Conservation (phyloP, 1,284 basidiomycete genomes). For the Ceratobasidium sp. region DNA sequence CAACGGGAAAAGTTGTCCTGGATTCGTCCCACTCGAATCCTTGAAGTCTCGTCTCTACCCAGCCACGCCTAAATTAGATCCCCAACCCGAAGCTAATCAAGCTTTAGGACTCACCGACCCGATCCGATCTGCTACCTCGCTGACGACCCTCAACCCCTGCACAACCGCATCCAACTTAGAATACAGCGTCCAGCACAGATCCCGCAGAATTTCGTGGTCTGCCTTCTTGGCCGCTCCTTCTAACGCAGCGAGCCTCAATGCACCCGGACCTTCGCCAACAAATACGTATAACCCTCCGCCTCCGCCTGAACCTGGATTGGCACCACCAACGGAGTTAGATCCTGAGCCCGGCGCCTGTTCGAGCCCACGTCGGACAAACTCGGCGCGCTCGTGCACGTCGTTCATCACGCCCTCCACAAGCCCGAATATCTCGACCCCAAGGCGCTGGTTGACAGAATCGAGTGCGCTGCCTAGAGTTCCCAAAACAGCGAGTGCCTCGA, state of each 20-base stretch:
- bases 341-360: conserved; percentile 28
- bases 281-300: conserved; percentile 42
- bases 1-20: conserved; percentile 78
- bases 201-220: conserved; percentile 87
- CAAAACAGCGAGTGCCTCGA: conserved; percentile 91
- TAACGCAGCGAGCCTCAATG: conserved; percentile 76
- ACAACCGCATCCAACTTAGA: conserved; percentile 97
- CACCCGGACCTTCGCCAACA: conserved; percentile 36
- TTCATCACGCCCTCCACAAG: conserved; percentile 89
- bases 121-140: conserved; percentile 89
- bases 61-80: neutral
- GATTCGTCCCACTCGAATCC: conserved; percentile 80
- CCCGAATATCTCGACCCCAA: conserved; percentile 85
- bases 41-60: conserved; percentile 84
- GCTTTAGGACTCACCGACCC: conserved; percentile 71
- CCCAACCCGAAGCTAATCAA: neutral
- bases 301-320: neutral
- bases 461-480: conserved; percentile 89
- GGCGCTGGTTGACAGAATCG: conserved; percentile 85
- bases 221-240: conserved; percentile 78
- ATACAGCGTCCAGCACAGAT: conserved; percentile 98
- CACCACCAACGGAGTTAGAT: neutral
- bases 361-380: conserved; percentile 69
- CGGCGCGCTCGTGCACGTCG: conserved; percentile 89
- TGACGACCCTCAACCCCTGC: conserved; percentile 90